phyloP scores from a whole-genome alignment of 2,329 filamentous ascomycete species.

The Myriosclerotinia duriaeana region DNA sequence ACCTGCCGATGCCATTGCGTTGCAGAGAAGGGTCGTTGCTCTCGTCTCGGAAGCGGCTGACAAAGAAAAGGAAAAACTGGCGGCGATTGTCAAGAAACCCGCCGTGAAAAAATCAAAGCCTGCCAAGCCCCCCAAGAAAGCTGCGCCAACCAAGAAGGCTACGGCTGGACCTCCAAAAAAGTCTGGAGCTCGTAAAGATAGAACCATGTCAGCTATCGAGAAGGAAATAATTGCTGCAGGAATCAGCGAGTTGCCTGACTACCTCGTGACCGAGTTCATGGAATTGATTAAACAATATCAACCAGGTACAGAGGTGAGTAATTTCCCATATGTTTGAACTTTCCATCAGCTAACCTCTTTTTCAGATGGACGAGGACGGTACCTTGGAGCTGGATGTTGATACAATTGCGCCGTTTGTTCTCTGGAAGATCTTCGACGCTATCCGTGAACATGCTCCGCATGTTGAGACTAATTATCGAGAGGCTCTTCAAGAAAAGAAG shows the following conservation, averaged over 20 bases:
- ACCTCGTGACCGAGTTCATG: slow-evolving; percentile 77
- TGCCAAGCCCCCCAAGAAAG: slow-evolving; percentile 45
- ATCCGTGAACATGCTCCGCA: slow-evolving; percentile 53
- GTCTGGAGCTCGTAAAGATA: slow-evolving; percentile 34
- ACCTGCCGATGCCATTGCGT: slow-evolving; percentile 45
- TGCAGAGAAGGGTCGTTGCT: slow-evolving; percentile 56
- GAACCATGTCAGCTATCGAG: slow-evolving; percentile 72
- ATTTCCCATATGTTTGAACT: slow-evolving; percentile 28
- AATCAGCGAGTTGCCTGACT: slow-evolving; percentile 75
- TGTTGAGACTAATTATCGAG: slow-evolving; percentile 41
- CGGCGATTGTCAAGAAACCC: slow-evolving; percentile 40
- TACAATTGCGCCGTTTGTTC: slow-evolving; percentile 53
- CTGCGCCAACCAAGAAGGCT: slow-evolving; percentile 32
- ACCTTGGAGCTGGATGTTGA: slow-evolving; percentile 62
- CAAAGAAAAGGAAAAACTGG: slow-evolving; percentile 46
- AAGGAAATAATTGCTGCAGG: slow-evolving; percentile 89
- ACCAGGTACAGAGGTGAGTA: slow-evolving; percentile 63
- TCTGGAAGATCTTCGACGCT: slow-evolving; percentile 55
- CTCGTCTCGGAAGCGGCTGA: slow-evolving; percentile 61
- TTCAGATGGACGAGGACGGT: slow-evolving; percentile 50
- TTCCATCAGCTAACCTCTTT: slow-evolving; percentile 26
- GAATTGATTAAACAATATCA: slow-evolving; percentile 85
- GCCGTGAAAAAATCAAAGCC: slow-evolving; percentile 57
- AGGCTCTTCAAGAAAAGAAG: slow-evolving; percentile 33
- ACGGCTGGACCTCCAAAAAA: slow-evolving; percentile 47